These are phyloP conservation scores for Aspergillus coremiiformis DNA, from an alignment of 495 filamentous ascomycete genomes.

Conservation along the genomic window DNA sequence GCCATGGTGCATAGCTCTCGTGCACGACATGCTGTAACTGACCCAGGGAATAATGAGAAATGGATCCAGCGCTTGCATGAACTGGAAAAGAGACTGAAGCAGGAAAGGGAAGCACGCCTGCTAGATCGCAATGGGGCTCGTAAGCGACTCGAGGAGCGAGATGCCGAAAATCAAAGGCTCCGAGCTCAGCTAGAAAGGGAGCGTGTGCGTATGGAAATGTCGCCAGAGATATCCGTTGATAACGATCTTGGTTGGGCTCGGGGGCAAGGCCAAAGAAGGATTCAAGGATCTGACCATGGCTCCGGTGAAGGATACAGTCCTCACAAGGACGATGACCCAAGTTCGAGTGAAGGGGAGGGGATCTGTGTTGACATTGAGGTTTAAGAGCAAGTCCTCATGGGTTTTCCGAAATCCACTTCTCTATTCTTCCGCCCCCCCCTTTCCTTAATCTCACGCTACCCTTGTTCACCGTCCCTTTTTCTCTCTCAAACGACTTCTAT, in stretches of 20 bases:
- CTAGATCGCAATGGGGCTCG: slow-evolving; percentile 77
- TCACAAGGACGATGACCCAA: slow-evolving; percentile 26
- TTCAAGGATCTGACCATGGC: slow-evolving; percentile 4
- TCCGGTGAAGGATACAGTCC: slow-evolving; percentile 12
- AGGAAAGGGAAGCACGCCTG: slow-evolving; percentile 79
- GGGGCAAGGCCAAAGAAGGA: neutral
- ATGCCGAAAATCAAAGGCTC: slow-evolving; percentile 68
- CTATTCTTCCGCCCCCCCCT: neutral
- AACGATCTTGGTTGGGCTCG: slow-evolving; percentile 4
- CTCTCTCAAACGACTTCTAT: slow-evolving; percentile 11
- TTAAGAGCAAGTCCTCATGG: slow-evolving; percentile 12
- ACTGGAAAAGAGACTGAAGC: slow-evolving; percentile 80
- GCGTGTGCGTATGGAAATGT: slow-evolving; percentile 37
- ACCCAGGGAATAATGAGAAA: slow-evolving; percentile 51
- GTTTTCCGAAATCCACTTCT: slow-evolving; percentile 5
- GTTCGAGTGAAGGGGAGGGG: slow-evolving; percentile 40
- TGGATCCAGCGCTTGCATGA: slow-evolving; percentile 83
- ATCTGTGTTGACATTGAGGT: slow-evolving; percentile 42
- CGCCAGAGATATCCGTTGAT: slow-evolving; percentile 21
- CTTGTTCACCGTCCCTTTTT: neutral
- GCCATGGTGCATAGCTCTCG: slow-evolving; percentile 28
- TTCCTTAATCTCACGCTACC: neutral
- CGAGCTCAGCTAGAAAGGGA: slow-evolving; percentile 61
- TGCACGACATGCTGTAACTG: slow-evolving; percentile 20
- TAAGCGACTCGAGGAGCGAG: slow-evolving; percentile 76